phyloP scores from a whole-genome alignment of 2,329 filamentous ascomycete species.

The Fusarium globosum region DNA sequence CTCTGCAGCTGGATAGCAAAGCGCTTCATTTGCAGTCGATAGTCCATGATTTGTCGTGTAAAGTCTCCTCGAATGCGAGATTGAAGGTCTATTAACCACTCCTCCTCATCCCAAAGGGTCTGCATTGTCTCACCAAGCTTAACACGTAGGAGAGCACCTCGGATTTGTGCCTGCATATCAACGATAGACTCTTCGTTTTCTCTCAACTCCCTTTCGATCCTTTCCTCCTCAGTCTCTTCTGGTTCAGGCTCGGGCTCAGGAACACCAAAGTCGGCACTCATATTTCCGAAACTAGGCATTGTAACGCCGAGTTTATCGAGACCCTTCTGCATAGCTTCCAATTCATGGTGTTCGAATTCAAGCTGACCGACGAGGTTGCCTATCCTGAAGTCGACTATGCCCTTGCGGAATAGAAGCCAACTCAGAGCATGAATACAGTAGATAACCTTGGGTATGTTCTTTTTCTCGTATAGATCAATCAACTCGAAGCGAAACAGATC shows the following conservation, averaged over 20 bases:
- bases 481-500: slow-evolving; percentile 97
- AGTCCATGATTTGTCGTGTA: slow-evolving; percentile 82
- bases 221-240: slow-evolving; percentile 90
- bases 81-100: slow-evolving; percentile 82
- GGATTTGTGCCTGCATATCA: slow-evolving; percentile 88
- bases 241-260: slow-evolving; percentile 78
- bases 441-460: slow-evolving; percentile 99
- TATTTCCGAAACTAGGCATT: slow-evolving; percentile 98
- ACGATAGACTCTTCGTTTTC: slow-evolving; percentile 78
- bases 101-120: slow-evolving; percentile 86
- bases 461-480: slow-evolving; percentile 98
- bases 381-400: slow-evolving; percentile 94
- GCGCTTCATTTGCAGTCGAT: slow-evolving; percentile 82
- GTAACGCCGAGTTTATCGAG: slow-evolving; percentile 93
- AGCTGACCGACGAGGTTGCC: slow-evolving; percentile 96
- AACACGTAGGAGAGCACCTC: slow-evolving; percentile 82
- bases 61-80: slow-evolving; percentile 89
- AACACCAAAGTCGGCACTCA: slow-evolving; percentile 94
- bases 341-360: slow-evolving; percentile 96
- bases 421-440: slow-evolving; percentile 98
- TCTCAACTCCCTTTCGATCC: slow-evolving; percentile 81
- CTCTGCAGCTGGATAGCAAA: slow-evolving; percentile 87
- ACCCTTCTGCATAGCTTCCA: slow-evolving; percentile 96
- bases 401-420: slow-evolving; percentile 96
- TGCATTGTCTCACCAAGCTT: slow-evolving; percentile 87